Conservation (phyloP, 163 green algal species). For the Scenedesmus sp. region DNA sequence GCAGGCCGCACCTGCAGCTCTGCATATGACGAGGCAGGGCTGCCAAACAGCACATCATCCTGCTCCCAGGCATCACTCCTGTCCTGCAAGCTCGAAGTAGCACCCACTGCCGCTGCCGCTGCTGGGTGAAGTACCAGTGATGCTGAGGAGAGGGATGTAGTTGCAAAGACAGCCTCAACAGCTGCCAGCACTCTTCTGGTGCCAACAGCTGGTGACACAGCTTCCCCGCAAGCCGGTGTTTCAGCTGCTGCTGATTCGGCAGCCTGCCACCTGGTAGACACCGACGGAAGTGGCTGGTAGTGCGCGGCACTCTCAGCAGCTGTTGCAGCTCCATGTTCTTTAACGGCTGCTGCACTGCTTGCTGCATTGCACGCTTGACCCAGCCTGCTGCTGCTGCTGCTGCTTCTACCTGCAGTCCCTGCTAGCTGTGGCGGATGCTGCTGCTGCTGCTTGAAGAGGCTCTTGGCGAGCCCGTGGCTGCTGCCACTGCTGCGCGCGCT, state of each 20-base stretch:
- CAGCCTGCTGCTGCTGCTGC: neutral
- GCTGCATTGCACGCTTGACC: neutral
- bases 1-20: neutral
- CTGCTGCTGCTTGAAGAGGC: neutral
- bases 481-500: conserved; percentile 22
- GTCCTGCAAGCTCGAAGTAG: neutral
- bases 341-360: neutral
- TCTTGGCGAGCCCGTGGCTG: neutral
- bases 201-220: neutral
- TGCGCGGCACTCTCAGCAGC: neutral
- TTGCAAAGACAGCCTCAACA: neutral
- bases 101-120: neutral
- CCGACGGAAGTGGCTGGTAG: neutral
- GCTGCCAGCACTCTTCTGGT: neutral
- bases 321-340: too few relatives aligned
- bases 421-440: neutral
- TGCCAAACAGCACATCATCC: neutral
- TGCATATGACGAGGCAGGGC: neutral
- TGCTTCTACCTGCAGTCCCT: neutral
- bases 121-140: neutral
- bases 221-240: neutral
- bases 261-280: neutral
- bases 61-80: neutral
- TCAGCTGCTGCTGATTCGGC: neutral
- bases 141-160: neutral